phyloP scores from a whole-genome alignment of 208 protist species.

The Crithidia thermophila region DNA sequence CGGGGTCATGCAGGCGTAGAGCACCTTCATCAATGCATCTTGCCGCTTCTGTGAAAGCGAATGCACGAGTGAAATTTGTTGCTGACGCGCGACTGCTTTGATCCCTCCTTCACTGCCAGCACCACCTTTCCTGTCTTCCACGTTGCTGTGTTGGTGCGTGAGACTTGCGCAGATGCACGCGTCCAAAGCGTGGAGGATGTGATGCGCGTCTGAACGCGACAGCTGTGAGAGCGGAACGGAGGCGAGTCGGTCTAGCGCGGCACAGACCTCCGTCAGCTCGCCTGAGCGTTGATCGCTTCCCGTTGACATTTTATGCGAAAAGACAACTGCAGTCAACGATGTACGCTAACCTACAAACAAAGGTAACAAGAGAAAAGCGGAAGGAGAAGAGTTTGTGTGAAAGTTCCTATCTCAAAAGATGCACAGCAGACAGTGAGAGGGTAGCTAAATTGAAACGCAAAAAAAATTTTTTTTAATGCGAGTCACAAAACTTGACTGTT shows the following conservation, averaged over 20 bases:
- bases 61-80: not conserved
- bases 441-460: no score
- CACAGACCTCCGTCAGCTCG: not conserved
- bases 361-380: no score
- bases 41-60: conserved; percentile 13
- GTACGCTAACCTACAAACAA: no score
- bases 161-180: no score
- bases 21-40: conserved; percentile 20
- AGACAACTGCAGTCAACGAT: no score
- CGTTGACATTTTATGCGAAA: no score
- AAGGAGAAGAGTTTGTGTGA: no score
- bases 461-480: no score
- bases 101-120: not conserved
- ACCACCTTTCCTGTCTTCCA: not conserved
- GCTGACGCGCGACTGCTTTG: not conserved
- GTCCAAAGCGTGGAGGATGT: not conserved
- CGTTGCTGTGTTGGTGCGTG: not conserved
- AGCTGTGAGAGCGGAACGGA: not conserved
- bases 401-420: no score
- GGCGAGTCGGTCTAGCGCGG: conserved; percentile 11
- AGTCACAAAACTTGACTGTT: no score
- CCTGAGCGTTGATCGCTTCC: no score
- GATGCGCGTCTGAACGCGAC: not conserved
- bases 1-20: conserved; percentile 22
- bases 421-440: no score